Conservation (phyloP, 2,329 filamentous ascomycete species). For the Aspergillus puulaauensis region DNA sequence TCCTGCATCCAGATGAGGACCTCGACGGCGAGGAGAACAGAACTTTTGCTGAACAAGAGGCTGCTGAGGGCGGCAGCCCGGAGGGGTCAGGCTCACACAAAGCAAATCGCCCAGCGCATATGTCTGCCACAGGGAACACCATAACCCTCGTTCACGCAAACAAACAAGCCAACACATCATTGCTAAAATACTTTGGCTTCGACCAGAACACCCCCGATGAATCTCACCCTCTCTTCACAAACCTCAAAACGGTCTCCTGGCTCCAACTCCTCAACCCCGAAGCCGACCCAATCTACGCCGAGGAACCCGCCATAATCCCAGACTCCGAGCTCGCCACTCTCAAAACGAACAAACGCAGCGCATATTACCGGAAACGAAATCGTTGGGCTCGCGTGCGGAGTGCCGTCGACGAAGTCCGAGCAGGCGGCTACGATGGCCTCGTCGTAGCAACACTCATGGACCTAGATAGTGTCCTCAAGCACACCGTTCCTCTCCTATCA, state of each 20-base stretch:
- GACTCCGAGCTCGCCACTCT: slow-evolving; percentile 64
- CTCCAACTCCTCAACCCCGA: slow-evolving; percentile 80
- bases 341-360: slow-evolving; percentile 80
- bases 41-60: slow-evolving; percentile 10
- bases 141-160: slow-evolving; percentile 58
- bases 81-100: slow-evolving; percentile 19
- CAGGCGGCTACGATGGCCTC: slow-evolving; percentile 78
- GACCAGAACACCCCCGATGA: slow-evolving; percentile 65
- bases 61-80: slow-evolving; percentile 1
- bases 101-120: slow-evolving; percentile 24
- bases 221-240: slow-evolving; percentile 74
- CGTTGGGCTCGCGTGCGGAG: slow-evolving; percentile 72
- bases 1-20: slow-evolving; percentile 58
- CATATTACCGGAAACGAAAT: slow-evolving; percentile 84
- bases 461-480: slow-evolving; percentile 69
- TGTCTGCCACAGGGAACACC: slow-evolving; percentile 56
- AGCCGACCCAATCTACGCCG: slow-evolving; percentile 70
- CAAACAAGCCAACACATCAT: slow-evolving; percentile 82
- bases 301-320: slow-evolving; percentile 60
- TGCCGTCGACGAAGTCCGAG: slow-evolving; percentile 72
- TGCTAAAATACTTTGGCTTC: slow-evolving; percentile 87
- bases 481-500: slow-evolving; percentile 74
- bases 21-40: slow-evolving; percentile 20
- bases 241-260: slow-evolving; percentile 86
- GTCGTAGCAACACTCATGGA: slow-evolving; percentile 83